These are phyloP conservation scores for Puccinia hordei DNA, from an alignment of 1,284 basidiomycete genomes.

Conservation along the genomic window DNA sequence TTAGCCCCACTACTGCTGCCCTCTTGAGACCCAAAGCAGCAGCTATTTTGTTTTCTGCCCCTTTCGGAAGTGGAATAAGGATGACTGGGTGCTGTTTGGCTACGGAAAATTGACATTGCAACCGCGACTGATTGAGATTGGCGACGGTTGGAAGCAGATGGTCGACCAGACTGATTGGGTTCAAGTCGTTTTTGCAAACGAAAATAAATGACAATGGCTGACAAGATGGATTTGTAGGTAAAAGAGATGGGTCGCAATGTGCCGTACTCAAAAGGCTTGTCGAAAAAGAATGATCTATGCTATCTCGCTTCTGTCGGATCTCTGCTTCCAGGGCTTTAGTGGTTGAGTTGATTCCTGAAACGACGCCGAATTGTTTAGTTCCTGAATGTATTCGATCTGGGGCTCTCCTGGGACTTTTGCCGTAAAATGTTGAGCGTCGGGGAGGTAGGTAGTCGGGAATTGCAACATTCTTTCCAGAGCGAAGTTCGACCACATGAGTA, in stretches of 20 bases:
- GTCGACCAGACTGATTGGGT: constrained; percentile 39
- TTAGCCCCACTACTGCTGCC: constrained; percentile 25
- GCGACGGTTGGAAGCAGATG: constrained; percentile 41
- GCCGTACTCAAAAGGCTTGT: neutral
- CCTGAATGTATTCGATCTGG: neutral
- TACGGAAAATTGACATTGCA: neutral
- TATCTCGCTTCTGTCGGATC: constrained; percentile 17
- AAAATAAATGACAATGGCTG: constrained; percentile 21
- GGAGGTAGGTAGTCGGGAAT: constrained; percentile 14
- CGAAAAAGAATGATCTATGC: neutral
- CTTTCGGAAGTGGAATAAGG: constrained; percentile 29
- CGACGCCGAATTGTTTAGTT: neutral
- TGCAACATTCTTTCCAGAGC: neutral
- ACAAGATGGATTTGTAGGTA: neutral
- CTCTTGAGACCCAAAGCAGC: constrained; percentile 32
- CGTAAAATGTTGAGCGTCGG: neutral
- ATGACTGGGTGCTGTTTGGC: neutral
- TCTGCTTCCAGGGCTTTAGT: constrained; percentile 37
- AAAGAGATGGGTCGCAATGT: neutral
- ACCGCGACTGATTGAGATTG: constrained; percentile 25
- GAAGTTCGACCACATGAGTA: constrained; percentile 4
- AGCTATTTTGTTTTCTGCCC: constrained; percentile 18
- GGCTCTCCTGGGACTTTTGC: neutral
- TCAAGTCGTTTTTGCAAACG: constrained; percentile 41
- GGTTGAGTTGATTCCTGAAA: constrained; percentile 36